Evolutionary conservation across 495 filamentous ascomycete species (phyloP).

Genomic region (Cercophora samala): DNA sequence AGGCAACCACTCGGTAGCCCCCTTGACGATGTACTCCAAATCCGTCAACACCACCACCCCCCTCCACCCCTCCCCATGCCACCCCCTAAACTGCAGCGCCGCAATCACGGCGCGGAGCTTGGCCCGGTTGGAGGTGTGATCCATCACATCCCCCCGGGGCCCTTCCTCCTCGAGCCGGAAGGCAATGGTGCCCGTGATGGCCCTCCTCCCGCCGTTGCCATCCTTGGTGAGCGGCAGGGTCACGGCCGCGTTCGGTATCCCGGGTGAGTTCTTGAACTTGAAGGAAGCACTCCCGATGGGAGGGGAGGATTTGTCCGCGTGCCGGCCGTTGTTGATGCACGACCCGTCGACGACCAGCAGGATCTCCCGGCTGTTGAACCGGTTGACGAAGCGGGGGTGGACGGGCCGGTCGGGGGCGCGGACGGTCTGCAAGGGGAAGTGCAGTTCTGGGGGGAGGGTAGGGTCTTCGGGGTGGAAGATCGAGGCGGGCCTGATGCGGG

Average conservation of each 20-base stretch:
- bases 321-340: constrained; percentile 39
- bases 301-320: constrained; percentile 3
- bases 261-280: constrained; percentile 28
- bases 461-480: constrained; percentile 28
- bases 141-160: constrained; percentile 22
- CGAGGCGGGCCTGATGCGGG: constrained; percentile 24
- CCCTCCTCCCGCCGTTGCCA: constrained; percentile 7
- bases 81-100: constrained; percentile 38
- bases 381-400: constrained; percentile 38
- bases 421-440: constrained; percentile 36
- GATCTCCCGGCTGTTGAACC: constrained; percentile 38
- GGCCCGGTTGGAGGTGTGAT: constrained; percentile 43
- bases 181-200: constrained; percentile 21
- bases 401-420: constrained; percentile 19
- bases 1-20: constrained; percentile 42
- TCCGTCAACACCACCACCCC: constrained; percentile 47
- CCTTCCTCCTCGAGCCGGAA: constrained; percentile 35
- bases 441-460: constrained; percentile 30
- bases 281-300: constrained; percentile 40
- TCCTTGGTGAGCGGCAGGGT: constrained; percentile 19
- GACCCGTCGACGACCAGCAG: constrained; percentile 43
- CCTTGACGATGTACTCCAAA: constrained; percentile 44
- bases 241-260: background rate
- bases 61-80: constrained; percentile 41
- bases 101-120: constrained; percentile 46